phyloP scores from a whole-genome alignment of 2,329 filamentous ascomycete species.

The Pseudogymnoascus sp. region DNA sequence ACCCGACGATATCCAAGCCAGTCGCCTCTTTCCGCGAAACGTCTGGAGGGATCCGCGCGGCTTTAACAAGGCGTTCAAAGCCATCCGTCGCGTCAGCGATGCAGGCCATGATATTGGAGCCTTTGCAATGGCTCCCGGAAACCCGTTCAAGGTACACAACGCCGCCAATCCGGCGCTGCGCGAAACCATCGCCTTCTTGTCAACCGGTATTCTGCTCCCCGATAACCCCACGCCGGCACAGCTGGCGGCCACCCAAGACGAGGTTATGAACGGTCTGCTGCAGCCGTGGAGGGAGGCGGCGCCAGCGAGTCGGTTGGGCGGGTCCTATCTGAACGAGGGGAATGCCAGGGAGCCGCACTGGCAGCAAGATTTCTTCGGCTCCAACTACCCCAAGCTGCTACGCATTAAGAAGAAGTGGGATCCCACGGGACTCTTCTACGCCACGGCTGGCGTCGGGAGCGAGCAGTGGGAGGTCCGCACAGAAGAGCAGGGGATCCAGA shows the following conservation, averaged over 20 bases:
- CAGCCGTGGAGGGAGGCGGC: conserved; percentile 13
- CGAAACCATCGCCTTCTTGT: conserved; percentile 10
- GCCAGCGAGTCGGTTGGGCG: conserved; percentile 24
- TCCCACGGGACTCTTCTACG: conserved; percentile 34
- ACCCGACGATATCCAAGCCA: conserved; percentile 29
- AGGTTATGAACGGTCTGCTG: conserved; percentile 17
- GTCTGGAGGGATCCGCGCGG: conserved; percentile 29
- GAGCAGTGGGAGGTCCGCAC: conserved; percentile 27
- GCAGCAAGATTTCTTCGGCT: conserved; percentile 21
- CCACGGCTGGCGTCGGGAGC: conserved; percentile 16
- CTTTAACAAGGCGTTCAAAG: conserved; percentile 25
- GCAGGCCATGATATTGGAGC: conserved; percentile 29
- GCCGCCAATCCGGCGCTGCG: conserved; percentile 31
- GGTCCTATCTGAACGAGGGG: conserved; percentile 44
- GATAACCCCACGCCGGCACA: conserved; percentile 37
- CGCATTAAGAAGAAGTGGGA: conserved; percentile 45
- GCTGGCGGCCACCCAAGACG: conserved; percentile 37
- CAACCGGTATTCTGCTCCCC: no score
- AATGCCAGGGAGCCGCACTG: conserved; percentile 39
- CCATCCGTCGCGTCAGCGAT: conserved; percentile 29
- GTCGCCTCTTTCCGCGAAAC: conserved; percentile 36
- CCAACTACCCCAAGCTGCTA: conserved; percentile 33
- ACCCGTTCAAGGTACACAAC: conserved; percentile 25
- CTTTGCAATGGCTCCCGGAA: conserved; percentile 24
- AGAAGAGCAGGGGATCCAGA: no score